phyloP scores from a whole-genome alignment of 148 eudicot genomes.

The Diospyros lotus region DNA sequence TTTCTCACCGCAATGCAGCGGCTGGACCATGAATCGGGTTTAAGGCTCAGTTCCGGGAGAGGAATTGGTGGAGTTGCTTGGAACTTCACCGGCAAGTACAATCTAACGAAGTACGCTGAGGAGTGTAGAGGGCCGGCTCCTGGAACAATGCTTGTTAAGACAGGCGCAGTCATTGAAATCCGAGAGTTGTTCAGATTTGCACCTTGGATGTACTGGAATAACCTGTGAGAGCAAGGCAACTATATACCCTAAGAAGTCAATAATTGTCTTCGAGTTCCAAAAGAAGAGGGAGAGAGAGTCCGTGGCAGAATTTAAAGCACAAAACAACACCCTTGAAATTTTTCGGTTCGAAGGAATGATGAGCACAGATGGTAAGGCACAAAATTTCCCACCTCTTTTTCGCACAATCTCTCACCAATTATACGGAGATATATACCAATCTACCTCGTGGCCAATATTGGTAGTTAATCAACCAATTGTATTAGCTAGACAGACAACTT shows the following conservation, averaged over 20 bases:
- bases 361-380: no score
- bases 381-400: no score
- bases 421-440: no score
- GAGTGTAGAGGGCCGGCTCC: conserved; percentile 72
- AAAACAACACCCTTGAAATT: no score
- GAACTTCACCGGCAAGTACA: conserved; percentile 65
- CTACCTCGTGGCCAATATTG: no score
- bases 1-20: conserved; percentile 73
- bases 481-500: no score
- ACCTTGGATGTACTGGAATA: conserved; percentile 80
- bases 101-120: conserved; percentile 52
- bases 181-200: conserved; percentile 78
- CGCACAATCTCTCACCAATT: no score
- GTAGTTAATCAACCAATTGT: no score
- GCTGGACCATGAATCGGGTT: conserved; percentile 45
- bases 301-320: no score
- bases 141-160: conserved; percentile 69
- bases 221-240: conserved; percentile 31
- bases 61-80: conserved; percentile 69
- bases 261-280: background rate
- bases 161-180: conserved; percentile 64
- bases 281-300: no score
- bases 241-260: background rate
- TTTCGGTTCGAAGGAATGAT: no score
- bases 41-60: conserved; percentile 61